Base-by-base conservation (phyloP, 2,329 filamentous ascomycete species). In the Tolypocladium inflatum region DNA sequence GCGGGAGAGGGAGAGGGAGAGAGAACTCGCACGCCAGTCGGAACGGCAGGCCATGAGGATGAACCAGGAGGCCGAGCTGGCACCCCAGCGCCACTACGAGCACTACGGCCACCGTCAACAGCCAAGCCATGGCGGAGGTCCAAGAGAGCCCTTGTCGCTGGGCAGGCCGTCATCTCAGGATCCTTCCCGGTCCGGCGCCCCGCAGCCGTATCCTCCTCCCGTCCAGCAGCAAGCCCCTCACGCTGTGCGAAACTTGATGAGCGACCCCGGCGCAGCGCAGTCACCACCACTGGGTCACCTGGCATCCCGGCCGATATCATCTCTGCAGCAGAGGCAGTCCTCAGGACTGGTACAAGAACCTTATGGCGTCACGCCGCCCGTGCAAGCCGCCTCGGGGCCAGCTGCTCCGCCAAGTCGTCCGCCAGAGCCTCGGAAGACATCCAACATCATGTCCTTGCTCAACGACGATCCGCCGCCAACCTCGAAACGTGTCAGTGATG, bases 381-480 rank as follows among this genome's bases (percentile, higher is more conserved):
- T 67, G 42, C 61, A 71, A 43, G 56, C 63, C 35, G 65, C 69
- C 15, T 67, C 71, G n/a, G 62, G 67, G 35, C 65, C 68, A 19
- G 63, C 60, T 5, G 62, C 67, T n/a, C 71, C 73, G 3, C 73
- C 73, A 10, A 69, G 76, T 26, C 70, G 76, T 35, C 70, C 76
- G 43, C 67, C 79, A 2, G 80, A 82, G 62, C 72, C 72, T 53
- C 76, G 80, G n/a, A 86, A 86, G 72, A 84, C 79, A 9, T 85
- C 83, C 17, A 86, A 75, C 61, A 78, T 87, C 60, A 84, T 86
- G 78, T 82, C 82, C 0, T 69, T 87, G 60, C 74, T 87, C 3
- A 85, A 85, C 63, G 82, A 86, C 61, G 84, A 86, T 56, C 76
- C 79, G 9, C 73, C 73, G 4, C 72, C 76, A 7, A 72, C 78